Evolutionary conservation across 371 early-diverging fungal species (phyloP).

Genomic region (Gilbertella persicaria): DNA sequence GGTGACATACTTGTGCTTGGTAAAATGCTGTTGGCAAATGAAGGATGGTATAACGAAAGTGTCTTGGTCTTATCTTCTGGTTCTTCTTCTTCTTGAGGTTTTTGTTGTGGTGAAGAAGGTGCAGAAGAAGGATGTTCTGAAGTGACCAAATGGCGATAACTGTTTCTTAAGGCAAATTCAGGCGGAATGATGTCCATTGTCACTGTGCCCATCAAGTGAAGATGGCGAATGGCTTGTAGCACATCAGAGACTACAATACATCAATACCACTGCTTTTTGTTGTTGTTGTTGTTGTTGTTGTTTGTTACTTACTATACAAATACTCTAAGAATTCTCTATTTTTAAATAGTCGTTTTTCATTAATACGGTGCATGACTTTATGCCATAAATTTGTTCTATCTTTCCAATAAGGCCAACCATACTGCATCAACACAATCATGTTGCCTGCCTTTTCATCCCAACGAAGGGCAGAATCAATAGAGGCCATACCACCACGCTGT

Average conservation of each 20-base stretch:
- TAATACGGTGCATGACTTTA: constrained; percentile 40
- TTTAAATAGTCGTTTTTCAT: constrained; percentile 43
- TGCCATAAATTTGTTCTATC: constrained; percentile 44
- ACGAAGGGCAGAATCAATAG: constrained; percentile 49
- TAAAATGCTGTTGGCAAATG: constrained; percentile 41
- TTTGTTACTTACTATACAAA: constrained; percentile 35
- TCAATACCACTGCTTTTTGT: not conserved
- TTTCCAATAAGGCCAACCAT: constrained; percentile 57
- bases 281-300: not conserved
- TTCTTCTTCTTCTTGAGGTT: constrained; percentile 4
- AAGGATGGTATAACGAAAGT: constrained; percentile 42
- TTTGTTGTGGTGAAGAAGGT: constrained; percentile 14
- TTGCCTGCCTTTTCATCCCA: constrained; percentile 54
- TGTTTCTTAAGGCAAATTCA: constrained; percentile 43
- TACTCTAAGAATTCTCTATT: constrained; percentile 50
- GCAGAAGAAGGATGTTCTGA: constrained; percentile 10
- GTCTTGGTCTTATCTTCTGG: constrained; percentile 4
- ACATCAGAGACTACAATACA: constrained; percentile 37
- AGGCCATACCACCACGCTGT: constrained; percentile 47
- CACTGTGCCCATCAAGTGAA: constrained; percentile 41
- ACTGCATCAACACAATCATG: constrained; percentile 54
- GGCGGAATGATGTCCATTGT: constrained; percentile 53
- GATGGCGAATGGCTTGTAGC: constrained; percentile 36
- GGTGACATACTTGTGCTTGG: constrained; percentile 53
- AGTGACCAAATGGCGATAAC: constrained; percentile 37